These are phyloP conservation scores for Tillandsia leiboldiana DNA, from an alignment of 176 grass and related monocot species.

Conservation along the genomic window DNA sequence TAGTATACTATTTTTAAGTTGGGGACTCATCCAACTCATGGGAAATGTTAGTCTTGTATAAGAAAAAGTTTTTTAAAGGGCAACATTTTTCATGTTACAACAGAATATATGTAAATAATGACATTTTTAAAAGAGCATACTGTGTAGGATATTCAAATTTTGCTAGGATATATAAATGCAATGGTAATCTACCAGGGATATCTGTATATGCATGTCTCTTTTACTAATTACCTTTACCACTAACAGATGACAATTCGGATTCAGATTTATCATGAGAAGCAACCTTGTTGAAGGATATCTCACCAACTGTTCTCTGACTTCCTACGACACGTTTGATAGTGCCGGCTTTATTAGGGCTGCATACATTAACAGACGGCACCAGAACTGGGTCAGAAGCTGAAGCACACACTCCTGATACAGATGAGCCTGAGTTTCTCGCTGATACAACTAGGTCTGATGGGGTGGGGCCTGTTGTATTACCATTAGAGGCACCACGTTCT, in stretches of 20 bases:
- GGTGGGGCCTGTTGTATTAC: slow-evolving; percentile 12
- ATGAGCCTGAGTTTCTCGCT: not conserved
- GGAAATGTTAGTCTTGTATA: too few relatives aligned
- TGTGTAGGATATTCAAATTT: too few relatives aligned
- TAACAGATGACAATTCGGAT: slow-evolving; percentile 3
- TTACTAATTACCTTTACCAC: not conserved
- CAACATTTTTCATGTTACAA: too few relatives aligned
- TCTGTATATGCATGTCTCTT: slow-evolving; percentile 7
- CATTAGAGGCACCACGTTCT: slow-evolving; percentile 18
- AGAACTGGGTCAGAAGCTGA: slow-evolving; percentile 9
- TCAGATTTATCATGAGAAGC: slow-evolving; percentile 4
- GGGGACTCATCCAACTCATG: too few relatives aligned
- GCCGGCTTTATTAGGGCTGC: not conserved
- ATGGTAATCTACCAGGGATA: slow-evolving; percentile 3
- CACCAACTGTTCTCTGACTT: slow-evolving; percentile 1
- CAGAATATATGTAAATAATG: too few relatives aligned
- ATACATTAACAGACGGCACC: slow-evolving; percentile 9
- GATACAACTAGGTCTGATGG: slow-evolving; percentile 2
- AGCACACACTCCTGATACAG: slow-evolving; percentile 2
- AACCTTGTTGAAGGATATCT: not conserved
- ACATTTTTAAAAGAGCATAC: too few relatives aligned
- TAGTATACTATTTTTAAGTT: too few relatives aligned
- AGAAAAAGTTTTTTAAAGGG: too few relatives aligned
- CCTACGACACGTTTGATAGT: not conserved
- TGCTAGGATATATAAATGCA: not conserved